Evolutionary conservation across 768 basidiomycete species (phyloP).

Genomic region (Naganishia kalamii): DNA sequence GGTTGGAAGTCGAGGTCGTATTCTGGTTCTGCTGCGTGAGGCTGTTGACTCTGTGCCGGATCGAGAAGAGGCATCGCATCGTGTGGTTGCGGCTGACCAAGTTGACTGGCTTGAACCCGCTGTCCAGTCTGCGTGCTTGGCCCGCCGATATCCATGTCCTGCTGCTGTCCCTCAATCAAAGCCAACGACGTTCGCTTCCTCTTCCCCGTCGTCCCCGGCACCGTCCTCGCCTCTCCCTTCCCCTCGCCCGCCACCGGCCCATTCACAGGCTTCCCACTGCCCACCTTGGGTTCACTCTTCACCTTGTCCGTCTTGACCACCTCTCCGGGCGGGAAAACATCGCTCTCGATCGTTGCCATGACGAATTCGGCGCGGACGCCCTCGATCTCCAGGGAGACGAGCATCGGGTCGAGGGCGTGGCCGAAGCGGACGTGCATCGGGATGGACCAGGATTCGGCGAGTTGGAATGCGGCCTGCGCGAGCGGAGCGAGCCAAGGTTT

Average conservation of each 20-base stretch:
- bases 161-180: background rate
- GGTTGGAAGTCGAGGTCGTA: constrained; percentile 6
- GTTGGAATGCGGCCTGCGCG: constrained; percentile 35
- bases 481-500: background rate
- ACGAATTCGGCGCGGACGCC: constrained; percentile 28
- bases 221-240: background rate
- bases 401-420: constrained; percentile 38
- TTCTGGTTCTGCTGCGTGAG: background rate
- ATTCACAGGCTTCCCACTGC: constrained; percentile 20
- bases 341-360: constrained; percentile 43
- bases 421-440: constrained; percentile 38
- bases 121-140: background rate
- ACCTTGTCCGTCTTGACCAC: background rate
- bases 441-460: constrained; percentile 39
- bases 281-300: background rate
- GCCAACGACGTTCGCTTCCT: constrained; percentile 6
- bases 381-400: constrained; percentile 30
- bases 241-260: background rate
- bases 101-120: background rate
- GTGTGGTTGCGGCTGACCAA: background rate
- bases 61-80: no score
- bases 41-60: no score
- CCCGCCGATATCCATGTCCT: background rate
- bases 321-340: constrained; percentile 29
- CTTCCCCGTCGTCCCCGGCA: background rate